Percentiles rank a stretch among this genome's conserved stretches.
phyloP scores from a whole-genome alignment of 768 basidiomycete species.

The Polyporus arcularius region DNA sequence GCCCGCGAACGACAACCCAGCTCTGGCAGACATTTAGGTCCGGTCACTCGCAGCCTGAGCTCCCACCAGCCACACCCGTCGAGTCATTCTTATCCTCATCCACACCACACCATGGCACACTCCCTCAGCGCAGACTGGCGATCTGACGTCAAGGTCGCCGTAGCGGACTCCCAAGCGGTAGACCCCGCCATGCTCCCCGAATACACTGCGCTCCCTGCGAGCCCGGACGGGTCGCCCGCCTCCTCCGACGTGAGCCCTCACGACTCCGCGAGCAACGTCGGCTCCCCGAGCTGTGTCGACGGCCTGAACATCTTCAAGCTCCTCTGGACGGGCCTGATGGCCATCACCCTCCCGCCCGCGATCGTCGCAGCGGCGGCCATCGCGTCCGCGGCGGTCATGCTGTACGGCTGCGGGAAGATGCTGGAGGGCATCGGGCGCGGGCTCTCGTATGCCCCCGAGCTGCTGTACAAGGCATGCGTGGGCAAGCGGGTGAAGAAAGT shows the following conservation, averaged over 20 bases:
- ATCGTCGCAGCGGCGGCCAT: constrained; percentile 2
- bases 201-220: constrained; percentile 5
- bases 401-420: constrained; percentile 13
- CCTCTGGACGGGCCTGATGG: constrained; percentile 3
- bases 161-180: neutral
- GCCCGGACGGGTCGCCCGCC: neutral
- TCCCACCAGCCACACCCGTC: no score
- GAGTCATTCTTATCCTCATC: neutral
- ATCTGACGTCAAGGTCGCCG: constrained; percentile 3
- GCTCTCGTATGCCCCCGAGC: constrained; percentile 6
- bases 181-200: constrained; percentile 7
- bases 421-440: constrained; percentile 10
- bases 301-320: constrained; percentile 3
- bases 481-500: neutral
- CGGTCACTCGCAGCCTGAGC: no score
- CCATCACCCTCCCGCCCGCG: constrained; percentile 12
- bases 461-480: constrained; percentile 3
- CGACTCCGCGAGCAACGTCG: neutral
- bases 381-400: constrained; percentile 2
- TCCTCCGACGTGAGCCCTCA: neutral
- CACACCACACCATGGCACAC: constrained; percentile 1
- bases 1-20: no score
- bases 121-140: constrained; percentile 4
- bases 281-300: neutral
- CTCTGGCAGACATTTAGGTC: no score